Evolutionary conservation across 768 basidiomycete species (phyloP).

Genomic region (Leucogyrophana mollusca): DNA sequence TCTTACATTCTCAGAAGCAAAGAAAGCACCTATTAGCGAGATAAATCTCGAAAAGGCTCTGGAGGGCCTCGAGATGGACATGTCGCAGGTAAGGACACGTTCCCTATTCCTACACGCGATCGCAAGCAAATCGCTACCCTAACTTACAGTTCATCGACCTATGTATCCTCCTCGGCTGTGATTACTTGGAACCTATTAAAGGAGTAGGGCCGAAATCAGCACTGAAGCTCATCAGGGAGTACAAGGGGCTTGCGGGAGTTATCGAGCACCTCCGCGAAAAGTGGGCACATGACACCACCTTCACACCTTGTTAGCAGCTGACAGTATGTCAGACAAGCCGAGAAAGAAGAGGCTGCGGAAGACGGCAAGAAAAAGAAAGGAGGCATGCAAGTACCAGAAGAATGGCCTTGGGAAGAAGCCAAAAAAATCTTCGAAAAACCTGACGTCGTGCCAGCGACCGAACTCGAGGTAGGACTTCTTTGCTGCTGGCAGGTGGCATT

Average conservation of each 20-base stretch:
- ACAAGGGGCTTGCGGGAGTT: conserved; percentile 68
- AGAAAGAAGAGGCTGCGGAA: conserved; percentile 41
- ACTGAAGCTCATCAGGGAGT: conserved; percentile 85
- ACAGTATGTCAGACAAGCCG: conserved; percentile 23
- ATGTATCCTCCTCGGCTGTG: conserved; percentile 95
- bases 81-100: conserved; percentile 68
- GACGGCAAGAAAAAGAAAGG: conserved; percentile 61
- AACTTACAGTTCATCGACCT: conserved; percentile 84
- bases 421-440: conserved; percentile 88
- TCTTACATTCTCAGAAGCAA: conserved; percentile 96
- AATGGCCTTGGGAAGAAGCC: conserved; percentile 97
- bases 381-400: conserved; percentile 78
- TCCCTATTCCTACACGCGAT: background rate
- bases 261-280: conserved; percentile 79
- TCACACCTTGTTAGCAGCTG: background rate
- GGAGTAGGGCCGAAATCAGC: conserved; percentile 96
- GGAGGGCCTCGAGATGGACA: conserved; percentile 87
- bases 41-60: conserved; percentile 81
- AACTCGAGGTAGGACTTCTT: conserved; percentile 66
- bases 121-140: background rate
- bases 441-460: conserved; percentile 82
- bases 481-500: too few relatives aligned
- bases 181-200: conserved; percentile 98
- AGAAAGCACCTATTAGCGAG: conserved; percentile 94
- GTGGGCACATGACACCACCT: conserved; percentile 37